Percentiles rank a stretch among this genome's conserved stretches.
Conservation (phyloP, 331 rosid genomes). For the Quercus phellos region DNA sequence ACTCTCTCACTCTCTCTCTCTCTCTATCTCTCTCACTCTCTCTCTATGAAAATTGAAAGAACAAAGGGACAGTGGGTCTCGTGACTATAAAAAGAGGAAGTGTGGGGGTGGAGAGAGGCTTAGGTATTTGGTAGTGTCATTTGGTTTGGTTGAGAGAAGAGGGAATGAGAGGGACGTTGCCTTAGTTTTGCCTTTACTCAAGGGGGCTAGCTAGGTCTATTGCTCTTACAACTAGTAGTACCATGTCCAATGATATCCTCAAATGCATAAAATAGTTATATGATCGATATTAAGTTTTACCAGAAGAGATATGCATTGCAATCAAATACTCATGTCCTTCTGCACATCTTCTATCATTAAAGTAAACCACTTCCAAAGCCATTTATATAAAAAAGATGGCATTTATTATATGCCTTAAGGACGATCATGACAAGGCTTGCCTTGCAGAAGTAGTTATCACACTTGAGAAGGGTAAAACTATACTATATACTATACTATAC, state of each 20-base stretch:
- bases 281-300: conserved; percentile 4
- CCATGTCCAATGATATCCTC: not conserved
- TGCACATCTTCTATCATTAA: conserved; percentile 27
- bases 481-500: not conserved
- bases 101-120: conserved; percentile 16
- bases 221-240: conserved; percentile 24
- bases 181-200: conserved; percentile 16
- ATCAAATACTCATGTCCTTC: conserved; percentile 2
- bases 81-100: conserved; percentile 72
- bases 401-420: conserved; percentile 30
- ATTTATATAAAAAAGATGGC: conserved; percentile 30
- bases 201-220: conserved; percentile 1
- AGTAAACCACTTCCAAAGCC: conserved; percentile 31
- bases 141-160: conserved; percentile 50
- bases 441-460: conserved; percentile 38
- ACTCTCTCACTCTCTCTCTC: conserved; percentile 34
- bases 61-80: conserved; percentile 69
- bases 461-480: conserved; percentile 38
- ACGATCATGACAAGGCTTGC: conserved; percentile 35
- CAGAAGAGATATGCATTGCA: conserved; percentile 22
- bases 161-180: conserved; percentile 19
- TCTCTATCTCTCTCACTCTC: conserved; percentile 11
- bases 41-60: conserved; percentile 43
- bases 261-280: not conserved
- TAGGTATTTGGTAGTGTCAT: conserved; percentile 31